phyloP scores from a whole-genome alignment of 305 asterid genomes.

The Caryopteris hybrid region DNA sequence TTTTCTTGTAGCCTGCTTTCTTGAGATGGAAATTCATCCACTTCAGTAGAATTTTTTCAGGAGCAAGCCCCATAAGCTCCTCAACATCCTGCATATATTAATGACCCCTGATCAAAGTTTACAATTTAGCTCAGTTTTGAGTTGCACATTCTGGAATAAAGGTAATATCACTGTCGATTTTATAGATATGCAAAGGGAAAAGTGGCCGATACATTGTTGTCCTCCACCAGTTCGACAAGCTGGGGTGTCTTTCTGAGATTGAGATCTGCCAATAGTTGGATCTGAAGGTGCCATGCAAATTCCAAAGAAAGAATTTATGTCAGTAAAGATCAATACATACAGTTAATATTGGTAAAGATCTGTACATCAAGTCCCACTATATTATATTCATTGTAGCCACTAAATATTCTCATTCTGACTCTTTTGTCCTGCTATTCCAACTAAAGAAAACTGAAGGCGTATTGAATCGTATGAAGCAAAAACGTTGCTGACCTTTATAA shows the following conservation, averaged over 20 bases:
- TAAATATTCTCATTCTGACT: neutral
- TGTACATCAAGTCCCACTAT: conserved; percentile 8
- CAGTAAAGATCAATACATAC: conserved; percentile 20
- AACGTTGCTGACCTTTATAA: conserved; percentile 72
- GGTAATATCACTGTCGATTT: neutral
- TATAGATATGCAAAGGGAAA: conserved; percentile 11
- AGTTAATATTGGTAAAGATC: conserved; percentile 19
- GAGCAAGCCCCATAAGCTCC: conserved; percentile 95
- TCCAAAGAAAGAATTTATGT: conserved; percentile 20
- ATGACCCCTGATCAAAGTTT: conserved; percentile 27
- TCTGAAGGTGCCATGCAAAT: conserved; percentile 48
- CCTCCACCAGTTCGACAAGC: conserved; percentile 93
- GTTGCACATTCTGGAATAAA: neutral
- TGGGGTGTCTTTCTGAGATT: conserved; percentile 97
- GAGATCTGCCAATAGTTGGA: conserved; percentile 97
- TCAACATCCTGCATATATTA: conserved; percentile 78
- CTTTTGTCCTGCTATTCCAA: neutral
- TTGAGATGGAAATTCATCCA: conserved; percentile 99
- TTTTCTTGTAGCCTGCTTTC: conserved; percentile 85
- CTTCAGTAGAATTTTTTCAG: conserved; percentile 84
- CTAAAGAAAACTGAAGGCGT: conserved; percentile 13
- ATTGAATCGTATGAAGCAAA: conserved; percentile 11
- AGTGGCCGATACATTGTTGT: conserved; percentile 55
- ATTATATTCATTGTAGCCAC: conserved; percentile 2
- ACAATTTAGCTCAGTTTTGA: conserved; percentile 17